These are phyloP conservation scores for Centaurea solstitialis DNA, from an alignment of 129 eudicot genomes.

Conservation along the genomic window DNA sequence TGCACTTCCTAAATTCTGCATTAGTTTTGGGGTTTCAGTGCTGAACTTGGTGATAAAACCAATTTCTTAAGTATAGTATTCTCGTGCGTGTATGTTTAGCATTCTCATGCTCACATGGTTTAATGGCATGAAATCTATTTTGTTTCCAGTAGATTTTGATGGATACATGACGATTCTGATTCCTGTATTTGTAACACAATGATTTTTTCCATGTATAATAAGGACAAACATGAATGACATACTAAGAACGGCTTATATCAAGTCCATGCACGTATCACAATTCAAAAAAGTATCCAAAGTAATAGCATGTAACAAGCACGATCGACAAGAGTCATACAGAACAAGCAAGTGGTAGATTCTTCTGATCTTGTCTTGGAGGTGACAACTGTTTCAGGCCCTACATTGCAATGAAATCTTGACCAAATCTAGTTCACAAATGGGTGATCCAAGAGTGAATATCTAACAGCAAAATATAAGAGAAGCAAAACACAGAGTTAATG, in stretches of 20 bases:
- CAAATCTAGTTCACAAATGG: background rate
- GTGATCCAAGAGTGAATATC: background rate
- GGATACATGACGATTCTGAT: background rate
- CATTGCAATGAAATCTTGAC: background rate
- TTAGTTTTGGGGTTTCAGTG: background rate
- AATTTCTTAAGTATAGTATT: background rate
- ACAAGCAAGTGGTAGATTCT: background rate
- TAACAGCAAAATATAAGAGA: background rate
- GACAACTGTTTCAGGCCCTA: background rate
- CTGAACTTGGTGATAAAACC: background rate
- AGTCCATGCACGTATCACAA: background rate
- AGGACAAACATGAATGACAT: background rate
- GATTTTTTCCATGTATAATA: background rate
- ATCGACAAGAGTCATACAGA: background rate
- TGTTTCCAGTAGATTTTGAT: background rate
- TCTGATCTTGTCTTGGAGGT: background rate
- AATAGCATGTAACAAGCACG: background rate
- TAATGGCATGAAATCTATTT: background rate
- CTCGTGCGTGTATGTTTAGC: background rate
- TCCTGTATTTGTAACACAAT: background rate
- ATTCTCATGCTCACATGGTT: background rate
- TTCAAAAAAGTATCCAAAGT: background rate
- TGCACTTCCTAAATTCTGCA: background rate
- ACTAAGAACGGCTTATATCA: background rate
- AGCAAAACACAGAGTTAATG: background rate